Conservation (phyloP, 371 early-diverging fungal genomes). For the Nematocida homosporus region DNA sequence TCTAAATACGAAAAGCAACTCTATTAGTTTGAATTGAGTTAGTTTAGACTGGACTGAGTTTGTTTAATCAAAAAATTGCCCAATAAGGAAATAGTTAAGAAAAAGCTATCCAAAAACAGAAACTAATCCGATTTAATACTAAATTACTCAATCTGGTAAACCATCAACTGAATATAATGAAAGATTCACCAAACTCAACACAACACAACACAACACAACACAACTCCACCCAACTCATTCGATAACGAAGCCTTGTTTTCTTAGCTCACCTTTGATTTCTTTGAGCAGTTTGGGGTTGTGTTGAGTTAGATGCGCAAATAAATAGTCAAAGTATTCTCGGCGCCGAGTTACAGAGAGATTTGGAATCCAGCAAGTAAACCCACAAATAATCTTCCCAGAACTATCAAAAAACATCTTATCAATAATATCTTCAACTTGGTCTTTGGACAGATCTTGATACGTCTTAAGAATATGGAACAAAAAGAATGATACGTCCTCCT, state of each 20-base stretch:
- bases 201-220: constrained; percentile 1
- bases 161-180: not conserved
- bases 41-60: no score
- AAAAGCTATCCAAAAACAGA: no score
- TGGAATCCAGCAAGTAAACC: constrained; percentile 40
- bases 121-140: not conserved
- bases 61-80: no score
- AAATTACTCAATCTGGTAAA: not conserved
- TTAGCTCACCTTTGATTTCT: constrained; percentile 9
- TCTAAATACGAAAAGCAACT: no score
- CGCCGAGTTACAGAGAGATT: constrained; percentile 12
- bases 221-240: constrained; percentile 2
- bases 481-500: constrained; percentile 32
- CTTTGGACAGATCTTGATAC: not conserved
- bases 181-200: not conserved
- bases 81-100: no score
- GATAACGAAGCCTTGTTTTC: constrained; percentile 40
- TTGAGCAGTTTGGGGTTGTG: constrained; percentile 2
- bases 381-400: constrained; percentile 10
- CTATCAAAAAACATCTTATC: constrained; percentile 50
- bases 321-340: constrained; percentile 38
- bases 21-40: no score
- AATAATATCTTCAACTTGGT: constrained; percentile 26
- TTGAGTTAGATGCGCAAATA: constrained; percentile 27
- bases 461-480: constrained; percentile 20